phyloP scores from a whole-genome alignment of 1,284 basidiomycete genomes.

The Thelephora terrestris region DNA sequence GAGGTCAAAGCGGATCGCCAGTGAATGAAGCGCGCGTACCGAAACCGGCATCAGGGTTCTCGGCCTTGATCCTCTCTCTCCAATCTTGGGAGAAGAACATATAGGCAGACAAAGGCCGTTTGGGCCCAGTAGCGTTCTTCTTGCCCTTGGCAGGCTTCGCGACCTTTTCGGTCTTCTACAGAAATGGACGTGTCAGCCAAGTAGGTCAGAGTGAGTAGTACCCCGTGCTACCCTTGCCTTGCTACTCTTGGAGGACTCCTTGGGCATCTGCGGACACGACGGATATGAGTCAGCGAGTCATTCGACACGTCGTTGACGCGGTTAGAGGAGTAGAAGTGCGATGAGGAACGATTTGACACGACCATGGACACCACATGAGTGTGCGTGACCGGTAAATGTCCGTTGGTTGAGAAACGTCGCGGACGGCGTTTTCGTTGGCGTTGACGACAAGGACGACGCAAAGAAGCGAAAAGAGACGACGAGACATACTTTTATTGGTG shows the following conservation, averaged over 20 bases:
- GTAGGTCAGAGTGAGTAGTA: slow-evolving; percentile 9
- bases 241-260: slow-evolving; percentile 66
- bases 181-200: slow-evolving; percentile 4
- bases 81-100: slow-evolving; percentile 98
- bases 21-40: slow-evolving; percentile 37
- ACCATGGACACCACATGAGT: no score
- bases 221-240: slow-evolving; percentile 40
- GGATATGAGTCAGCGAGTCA: slow-evolving; percentile 22
- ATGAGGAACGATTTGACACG: no score
- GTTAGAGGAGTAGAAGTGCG: slow-evolving; percentile 6
- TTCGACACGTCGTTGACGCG: slow-evolving; percentile 20
- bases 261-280: slow-evolving; percentile 59
- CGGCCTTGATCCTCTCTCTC: slow-evolving; percentile 89
- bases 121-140: slow-evolving; percentile 80
- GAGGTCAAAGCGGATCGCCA: background rate
- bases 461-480: no score
- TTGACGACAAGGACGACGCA: no score
- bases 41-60: slow-evolving; percentile 92
- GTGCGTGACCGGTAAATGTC: no score
- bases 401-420: no score
- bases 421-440: no score
- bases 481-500: no score
- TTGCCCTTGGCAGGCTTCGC: slow-evolving; percentile 38
- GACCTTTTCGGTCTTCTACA: slow-evolving; percentile 52
- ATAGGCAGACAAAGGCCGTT: slow-evolving; percentile 89